Evolutionary conservation across 2,329 filamentous ascomycete species (phyloP), one percentile per base, ranked within the genome.

Genomic region (Metarhizium guizhouense): DNA sequence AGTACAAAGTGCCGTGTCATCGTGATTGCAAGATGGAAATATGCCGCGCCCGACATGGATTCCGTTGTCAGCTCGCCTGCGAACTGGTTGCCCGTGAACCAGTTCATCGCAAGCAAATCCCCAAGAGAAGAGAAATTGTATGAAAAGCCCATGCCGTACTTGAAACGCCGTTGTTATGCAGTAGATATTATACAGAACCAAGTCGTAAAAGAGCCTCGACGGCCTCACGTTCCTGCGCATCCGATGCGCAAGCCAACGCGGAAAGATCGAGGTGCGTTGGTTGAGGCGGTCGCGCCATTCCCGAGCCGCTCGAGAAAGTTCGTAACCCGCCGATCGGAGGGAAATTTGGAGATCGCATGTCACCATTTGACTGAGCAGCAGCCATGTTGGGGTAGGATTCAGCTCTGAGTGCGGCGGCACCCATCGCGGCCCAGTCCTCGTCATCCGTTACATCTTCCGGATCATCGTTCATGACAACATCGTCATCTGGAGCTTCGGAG

Each of bases 391-490:
- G 77, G 64, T 85, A 85, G 6, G 83, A 86, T 51, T 80, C 79
- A 57, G 82, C 81, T 61, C 92, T 85, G 62, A 96, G 80, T 61
- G 90, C 89, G 54, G 88, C 90, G 34, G 92, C 90, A 54, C 91
- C 93, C 59, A 96, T 87, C 53, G 88, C 84, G 50, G 88, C 90
- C 92, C 93, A 96, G 72, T 97, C 92, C 72, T 97, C 93, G 68
- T 96, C 90, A 68, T 97, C 94, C 29, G 94, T 97, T 57, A 89
- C 82, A 67, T 96, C 90, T 61, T 88, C 86, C 58, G 89, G 84
- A 66, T 95, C 87, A 63, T 90, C 87, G 63, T 85, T 84, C 75
- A 85, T 82, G 62, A 75, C 75, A 58, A 83, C 77, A 58, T 85
- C 81, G 57, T 88, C 86, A 54, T 85, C 83, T 47, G 82, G 81